A percentile compares a stretch with the other conserved stretches of the same genome.
Conservation (phyloP, 164 flowering plant species). For the Tetracentron sinense region DNA sequence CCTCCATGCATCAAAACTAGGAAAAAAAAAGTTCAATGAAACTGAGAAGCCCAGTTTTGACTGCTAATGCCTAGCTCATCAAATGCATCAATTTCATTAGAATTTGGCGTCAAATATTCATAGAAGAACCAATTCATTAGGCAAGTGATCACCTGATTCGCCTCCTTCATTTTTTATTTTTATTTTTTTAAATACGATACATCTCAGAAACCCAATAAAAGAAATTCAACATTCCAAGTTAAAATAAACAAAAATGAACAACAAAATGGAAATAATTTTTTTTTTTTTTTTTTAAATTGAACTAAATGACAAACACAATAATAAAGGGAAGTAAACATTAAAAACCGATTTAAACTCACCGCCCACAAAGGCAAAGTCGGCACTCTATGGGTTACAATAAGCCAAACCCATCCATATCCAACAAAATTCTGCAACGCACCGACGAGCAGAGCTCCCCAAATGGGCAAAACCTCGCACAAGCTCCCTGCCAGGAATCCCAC, state of each 20-base stretch:
- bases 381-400: constrained; percentile 61
- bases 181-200: no score
- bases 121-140: no score
- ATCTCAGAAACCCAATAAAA: no score
- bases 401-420: constrained; percentile 97
- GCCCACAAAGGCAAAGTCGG: constrained; percentile 86
- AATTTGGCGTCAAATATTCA: no score
- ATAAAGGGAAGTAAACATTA: background rate
- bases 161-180: no score
- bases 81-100: no score
- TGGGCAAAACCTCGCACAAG: constrained; percentile 73
- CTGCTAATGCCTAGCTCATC: no score
- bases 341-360: constrained; percentile 44
- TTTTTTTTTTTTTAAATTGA: background rate
- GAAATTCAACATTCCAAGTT: background rate
- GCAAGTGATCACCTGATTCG: no score
- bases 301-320: no score
- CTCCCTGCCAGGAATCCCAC: constrained; percentile 88
- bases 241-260: background rate
- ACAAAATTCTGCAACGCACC: constrained; percentile 81
- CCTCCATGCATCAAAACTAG: background rate
- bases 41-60: no score
- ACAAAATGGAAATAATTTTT: background rate
- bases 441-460: constrained; percentile 77
- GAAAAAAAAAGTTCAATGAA: no score